A percentile compares a stretch with the other conserved stretches of the same genome.
phyloP scores from a whole-genome alignment of 2,329 filamentous ascomycete genomes.

The Penicillium palitans region DNA sequence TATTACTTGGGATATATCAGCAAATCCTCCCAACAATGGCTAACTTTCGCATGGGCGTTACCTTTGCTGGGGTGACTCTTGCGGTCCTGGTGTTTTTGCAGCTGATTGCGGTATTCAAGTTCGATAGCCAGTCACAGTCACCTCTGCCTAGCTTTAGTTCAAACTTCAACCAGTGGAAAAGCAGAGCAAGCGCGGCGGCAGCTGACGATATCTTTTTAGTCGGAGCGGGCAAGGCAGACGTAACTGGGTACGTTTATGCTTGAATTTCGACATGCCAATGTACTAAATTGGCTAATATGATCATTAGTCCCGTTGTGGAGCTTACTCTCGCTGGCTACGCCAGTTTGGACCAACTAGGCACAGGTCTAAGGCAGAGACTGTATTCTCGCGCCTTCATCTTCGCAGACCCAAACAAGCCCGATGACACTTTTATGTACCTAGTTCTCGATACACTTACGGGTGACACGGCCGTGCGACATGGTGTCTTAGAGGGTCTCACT shows the following conservation, averaged over 20 bases:
- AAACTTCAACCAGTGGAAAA: constrained; percentile 26
- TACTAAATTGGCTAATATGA: constrained; percentile 1
- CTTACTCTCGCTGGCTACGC: constrained; percentile 93
- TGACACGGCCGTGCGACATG: constrained; percentile 83
- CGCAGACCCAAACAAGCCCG: constrained; percentile 63
- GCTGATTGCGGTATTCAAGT: constrained; percentile 28
- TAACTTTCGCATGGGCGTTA: constrained; percentile 27
- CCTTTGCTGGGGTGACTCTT: constrained; percentile 29
- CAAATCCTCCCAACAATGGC: constrained; percentile 28
- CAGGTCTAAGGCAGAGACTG: constrained; percentile 80
- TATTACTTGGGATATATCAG: not conserved
- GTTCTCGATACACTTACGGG: constrained; percentile 85
- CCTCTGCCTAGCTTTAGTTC: constrained; percentile 19
- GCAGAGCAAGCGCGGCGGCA: constrained; percentile 20
- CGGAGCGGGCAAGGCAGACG: constrained; percentile 70
- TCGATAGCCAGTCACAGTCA: constrained; percentile 17
- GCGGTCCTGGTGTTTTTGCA: constrained; percentile 35
- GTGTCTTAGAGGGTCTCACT: constrained; percentile 75
- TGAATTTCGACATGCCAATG: not conserved
- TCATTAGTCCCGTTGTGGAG: constrained; percentile 73
- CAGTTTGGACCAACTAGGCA: constrained; percentile 76
- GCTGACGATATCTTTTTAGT: constrained; percentile 58
- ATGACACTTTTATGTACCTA: constrained; percentile 79
- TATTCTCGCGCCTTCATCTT: constrained; percentile 90
- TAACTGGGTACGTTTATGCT: constrained; percentile 59